Conservation (phyloP, 73 alveolate species). For the Stentor coeruleus region DNA sequence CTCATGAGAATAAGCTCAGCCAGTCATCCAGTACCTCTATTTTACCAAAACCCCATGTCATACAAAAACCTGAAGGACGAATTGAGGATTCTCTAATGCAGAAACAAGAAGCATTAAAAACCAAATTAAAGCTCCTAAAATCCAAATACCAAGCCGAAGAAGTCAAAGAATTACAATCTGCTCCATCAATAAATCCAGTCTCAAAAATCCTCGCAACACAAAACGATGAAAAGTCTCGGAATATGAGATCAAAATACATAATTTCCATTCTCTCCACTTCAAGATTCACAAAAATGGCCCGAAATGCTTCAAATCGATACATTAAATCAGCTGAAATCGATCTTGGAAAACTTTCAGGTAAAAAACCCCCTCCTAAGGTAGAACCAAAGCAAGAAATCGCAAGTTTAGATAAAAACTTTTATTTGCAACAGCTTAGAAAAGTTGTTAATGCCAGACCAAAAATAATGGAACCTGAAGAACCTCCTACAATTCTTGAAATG, state of each 20-base stretch:
- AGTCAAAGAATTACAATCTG: background rate
- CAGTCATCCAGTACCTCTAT: background rate
- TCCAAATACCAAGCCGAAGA: slow-evolving; percentile 8
- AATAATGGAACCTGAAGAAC: background rate
- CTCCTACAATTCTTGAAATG: background rate
- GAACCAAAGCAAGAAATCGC: background rate
- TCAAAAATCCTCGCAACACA: background rate
- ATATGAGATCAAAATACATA: background rate
- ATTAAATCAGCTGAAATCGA: background rate
- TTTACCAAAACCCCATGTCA: background rate
- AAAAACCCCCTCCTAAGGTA: no score
- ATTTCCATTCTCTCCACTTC: background rate
- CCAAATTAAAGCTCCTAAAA: background rate
- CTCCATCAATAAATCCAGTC: background rate
- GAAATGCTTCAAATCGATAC: background rate
- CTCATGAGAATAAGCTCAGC: background rate
- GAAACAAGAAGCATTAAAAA: background rate
- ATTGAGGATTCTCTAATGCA: slow-evolving; percentile 21
- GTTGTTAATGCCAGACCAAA: background rate
- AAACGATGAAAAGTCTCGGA: background rate
- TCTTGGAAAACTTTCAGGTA: background rate
- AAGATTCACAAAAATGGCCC: background rate
- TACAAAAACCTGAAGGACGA: background rate
- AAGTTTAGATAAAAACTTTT: background rate
- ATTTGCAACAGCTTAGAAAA: background rate